phyloP scores from a whole-genome alignment of 306 rosid species.

The Cyamopsis tetragonoloba region DNA sequence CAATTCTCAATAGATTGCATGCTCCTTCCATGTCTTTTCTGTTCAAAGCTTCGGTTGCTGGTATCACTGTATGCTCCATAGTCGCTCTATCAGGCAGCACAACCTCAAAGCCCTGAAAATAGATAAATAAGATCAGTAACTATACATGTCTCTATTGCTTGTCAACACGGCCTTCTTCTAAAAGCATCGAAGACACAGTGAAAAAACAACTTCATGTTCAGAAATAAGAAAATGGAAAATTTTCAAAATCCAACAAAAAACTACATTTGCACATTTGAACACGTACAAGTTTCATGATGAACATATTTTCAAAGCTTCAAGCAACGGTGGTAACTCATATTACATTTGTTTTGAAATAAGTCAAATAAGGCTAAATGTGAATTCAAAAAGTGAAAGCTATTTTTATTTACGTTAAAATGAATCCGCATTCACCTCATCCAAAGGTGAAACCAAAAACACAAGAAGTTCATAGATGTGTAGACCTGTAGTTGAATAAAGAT shows the following conservation, averaged over 20 bases:
- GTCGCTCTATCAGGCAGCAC: conserved; percentile 68
- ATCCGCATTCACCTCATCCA: no score
- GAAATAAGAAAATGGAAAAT: not conserved
- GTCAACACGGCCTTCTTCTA: not conserved
- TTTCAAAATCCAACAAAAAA: not conserved
- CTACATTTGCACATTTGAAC: not conserved
- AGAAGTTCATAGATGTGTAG: no score
- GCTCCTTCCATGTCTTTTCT: conserved; percentile 82
- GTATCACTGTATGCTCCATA: conserved; percentile 66
- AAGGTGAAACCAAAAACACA: no score
- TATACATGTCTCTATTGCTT: not conserved
- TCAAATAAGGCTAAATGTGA: no score
- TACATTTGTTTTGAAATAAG: no score
- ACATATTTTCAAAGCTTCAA: not conserved
- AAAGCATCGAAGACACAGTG: not conserved
- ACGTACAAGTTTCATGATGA: not conserved
- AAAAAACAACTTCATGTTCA: conserved; percentile 11
- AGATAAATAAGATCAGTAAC: conserved; percentile 11
- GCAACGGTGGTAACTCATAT: not conserved
- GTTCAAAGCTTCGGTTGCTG: conserved; percentile 66
- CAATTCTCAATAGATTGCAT: conserved; percentile 62
- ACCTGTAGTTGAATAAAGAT: not conserved
- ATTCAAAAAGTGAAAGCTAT: no score
- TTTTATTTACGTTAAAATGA: no score
- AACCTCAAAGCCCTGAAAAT: conserved; percentile 73